phyloP scores from a whole-genome alignment of 2,329 filamentous ascomycete genomes.

The Penicillium sp. region DNA sequence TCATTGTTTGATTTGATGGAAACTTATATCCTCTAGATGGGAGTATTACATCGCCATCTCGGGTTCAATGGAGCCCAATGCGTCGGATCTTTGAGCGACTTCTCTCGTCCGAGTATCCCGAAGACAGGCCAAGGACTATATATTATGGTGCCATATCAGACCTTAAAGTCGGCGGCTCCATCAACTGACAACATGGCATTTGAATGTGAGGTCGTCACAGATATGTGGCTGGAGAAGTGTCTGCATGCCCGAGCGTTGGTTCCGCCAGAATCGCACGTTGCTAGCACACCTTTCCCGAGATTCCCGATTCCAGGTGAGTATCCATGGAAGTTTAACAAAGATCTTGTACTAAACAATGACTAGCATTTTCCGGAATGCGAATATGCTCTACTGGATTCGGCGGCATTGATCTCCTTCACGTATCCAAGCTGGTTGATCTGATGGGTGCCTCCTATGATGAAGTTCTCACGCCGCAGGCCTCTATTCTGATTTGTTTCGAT shows the following conservation, averaged over 20 bases:
- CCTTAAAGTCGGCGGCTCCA: conserved; percentile 33
- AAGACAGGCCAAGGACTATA: conserved; percentile 37
- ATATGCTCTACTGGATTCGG: conserved; percentile 82
- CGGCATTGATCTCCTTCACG: conserved; percentile 81
- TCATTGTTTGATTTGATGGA: neutral
- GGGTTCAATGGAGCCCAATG: conserved; percentile 43
- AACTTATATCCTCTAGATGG: conserved; percentile 28
- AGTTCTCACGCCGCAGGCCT: conserved; percentile 69
- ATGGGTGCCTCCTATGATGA: conserved; percentile 82
- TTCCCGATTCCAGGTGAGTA: conserved; percentile 63
- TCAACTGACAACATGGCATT: conserved; percentile 42
- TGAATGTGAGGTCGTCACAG: conserved; percentile 65
- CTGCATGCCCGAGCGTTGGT: conserved; percentile 73
- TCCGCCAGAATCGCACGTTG: conserved; percentile 67
- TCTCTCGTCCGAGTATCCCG: conserved; percentile 34
- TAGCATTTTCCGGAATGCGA: conserved; percentile 66
- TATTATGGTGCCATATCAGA: conserved; percentile 43
- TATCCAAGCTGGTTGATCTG: conserved; percentile 73
- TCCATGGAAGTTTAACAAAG: neutral
- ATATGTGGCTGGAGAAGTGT: conserved; percentile 92
- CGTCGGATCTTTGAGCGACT: conserved; percentile 34
- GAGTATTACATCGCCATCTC: conserved; percentile 43
- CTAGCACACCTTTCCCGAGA: conserved; percentile 73
- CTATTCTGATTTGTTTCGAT: conserved; percentile 72
- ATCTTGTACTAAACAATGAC: conserved; percentile 22